phyloP scores from a whole-genome alignment of 108 stramenopile species.

The Nitzschia sp. region DNA sequence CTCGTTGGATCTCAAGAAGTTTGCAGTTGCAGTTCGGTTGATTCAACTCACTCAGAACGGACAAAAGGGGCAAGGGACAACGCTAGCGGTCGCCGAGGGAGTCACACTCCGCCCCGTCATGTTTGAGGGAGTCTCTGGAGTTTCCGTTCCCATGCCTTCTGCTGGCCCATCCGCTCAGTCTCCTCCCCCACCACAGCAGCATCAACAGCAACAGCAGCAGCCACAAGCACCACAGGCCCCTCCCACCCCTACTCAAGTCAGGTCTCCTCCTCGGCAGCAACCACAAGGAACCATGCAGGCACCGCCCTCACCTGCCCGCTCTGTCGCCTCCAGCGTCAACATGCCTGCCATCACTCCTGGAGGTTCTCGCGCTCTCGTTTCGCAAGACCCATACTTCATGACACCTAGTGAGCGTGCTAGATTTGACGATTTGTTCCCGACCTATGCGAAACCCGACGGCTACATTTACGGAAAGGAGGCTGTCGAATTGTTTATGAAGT shows the following conservation, averaged over 20 bases:
- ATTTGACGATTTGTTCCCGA: slow-evolving; percentile 84
- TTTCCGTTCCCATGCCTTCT: slow-evolving; percentile 41
- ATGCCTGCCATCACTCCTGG: slow-evolving; percentile 5
- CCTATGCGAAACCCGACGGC: slow-evolving; percentile 78
- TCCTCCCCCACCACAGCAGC: slow-evolving; percentile 31
- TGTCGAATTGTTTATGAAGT: slow-evolving; percentile 88
- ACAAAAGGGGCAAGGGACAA: slow-evolving; percentile 57
- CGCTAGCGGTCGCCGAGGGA: slow-evolving; percentile 50
- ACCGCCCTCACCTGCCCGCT: neutral
- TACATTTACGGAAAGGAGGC: slow-evolving; percentile 87
- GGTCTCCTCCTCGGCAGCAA: slow-evolving; percentile 17
- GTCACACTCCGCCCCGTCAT: slow-evolving; percentile 51
- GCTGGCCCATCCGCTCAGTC: neutral
- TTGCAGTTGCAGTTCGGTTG: slow-evolving; percentile 71
- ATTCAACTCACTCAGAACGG: slow-evolving; percentile 87
- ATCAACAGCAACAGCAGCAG: neutral
- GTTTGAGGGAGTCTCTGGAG: slow-evolving; percentile 67
- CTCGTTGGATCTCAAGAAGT: slow-evolving; percentile 66
- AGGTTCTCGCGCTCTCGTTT: slow-evolving; percentile 48
- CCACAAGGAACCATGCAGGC: neutral
- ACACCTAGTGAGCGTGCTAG: slow-evolving; percentile 71
- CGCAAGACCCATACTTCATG: slow-evolving; percentile 81
- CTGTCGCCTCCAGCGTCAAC: neutral
- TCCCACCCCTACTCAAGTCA: slow-evolving; percentile 25
- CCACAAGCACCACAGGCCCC: slow-evolving; percentile 14